These are phyloP conservation scores for Solanum raphanifolium DNA, from an alignment of 257 asterid species.

Conservation along the genomic window DNA sequence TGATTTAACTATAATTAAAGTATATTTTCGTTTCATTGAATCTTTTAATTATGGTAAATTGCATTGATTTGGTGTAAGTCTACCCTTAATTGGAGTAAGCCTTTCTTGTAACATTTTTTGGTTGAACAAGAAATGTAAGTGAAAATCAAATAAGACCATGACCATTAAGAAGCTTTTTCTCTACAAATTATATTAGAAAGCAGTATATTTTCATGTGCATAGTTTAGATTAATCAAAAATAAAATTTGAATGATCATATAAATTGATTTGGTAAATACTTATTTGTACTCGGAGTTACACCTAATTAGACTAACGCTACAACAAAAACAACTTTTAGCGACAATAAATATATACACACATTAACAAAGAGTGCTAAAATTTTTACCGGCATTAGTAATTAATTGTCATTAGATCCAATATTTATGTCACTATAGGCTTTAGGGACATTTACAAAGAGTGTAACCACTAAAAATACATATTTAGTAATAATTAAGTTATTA, in stretches of 20 bases:
- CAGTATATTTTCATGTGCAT: not conserved
- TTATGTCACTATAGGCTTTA: not conserved
- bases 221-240: not conserved
- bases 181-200: not conserved
- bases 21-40: not conserved
- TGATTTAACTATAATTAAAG: not conserved
- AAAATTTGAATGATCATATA: not conserved
- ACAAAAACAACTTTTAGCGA: not conserved
- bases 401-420: not conserved
- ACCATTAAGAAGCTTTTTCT: not conserved
- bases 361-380: not conserved
- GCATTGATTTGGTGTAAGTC: not conserved
- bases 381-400: no score
- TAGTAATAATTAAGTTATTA: no score
- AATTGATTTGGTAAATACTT: not conserved
- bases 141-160: not conserved
- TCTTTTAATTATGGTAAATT: not conserved
- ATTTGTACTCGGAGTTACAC: not conserved
- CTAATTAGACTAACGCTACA: not conserved
- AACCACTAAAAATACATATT: no score
- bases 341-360: no score
- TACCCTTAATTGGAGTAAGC: not conserved
- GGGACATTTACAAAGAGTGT: no score
- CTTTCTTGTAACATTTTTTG: not conserved
- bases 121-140: no score